Evolutionary conservation across 2,329 filamentous ascomycete species (phyloP).

Genomic region (Venturia carpophila): DNA sequence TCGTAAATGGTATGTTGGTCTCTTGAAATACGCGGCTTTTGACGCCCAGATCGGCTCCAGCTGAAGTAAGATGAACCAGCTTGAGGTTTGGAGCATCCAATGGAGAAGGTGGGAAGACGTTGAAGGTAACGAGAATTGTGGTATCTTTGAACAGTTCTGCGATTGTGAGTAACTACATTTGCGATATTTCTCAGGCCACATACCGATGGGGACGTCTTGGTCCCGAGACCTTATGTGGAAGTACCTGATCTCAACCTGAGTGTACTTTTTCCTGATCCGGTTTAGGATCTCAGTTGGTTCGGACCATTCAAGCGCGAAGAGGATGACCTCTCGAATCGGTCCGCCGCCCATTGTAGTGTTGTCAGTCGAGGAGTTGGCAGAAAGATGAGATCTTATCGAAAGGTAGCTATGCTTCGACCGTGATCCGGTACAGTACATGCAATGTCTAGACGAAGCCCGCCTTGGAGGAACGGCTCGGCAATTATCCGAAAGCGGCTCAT

Average conservation of each 20-base stretch:
- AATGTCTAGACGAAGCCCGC: not conserved
- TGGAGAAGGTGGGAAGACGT: conserved; percentile 35
- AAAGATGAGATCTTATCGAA: not conserved
- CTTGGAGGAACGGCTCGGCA: conserved; percentile 4
- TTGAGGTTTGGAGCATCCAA: conserved; percentile 34
- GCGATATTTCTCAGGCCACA: not conserved
- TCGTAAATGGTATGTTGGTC: conserved; percentile 47
- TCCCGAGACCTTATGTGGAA: conserved; percentile 23
- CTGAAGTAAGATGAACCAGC: conserved; percentile 50
- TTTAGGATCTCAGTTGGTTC: conserved; percentile 29
- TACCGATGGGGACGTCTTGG: not conserved
- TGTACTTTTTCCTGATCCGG: conserved; percentile 37
- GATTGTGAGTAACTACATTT: conserved; percentile 6
- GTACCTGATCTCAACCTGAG: conserved; percentile 39
- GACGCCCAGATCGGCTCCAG: conserved; percentile 49
- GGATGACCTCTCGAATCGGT: conserved; percentile 33
- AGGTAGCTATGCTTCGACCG: not conserved
- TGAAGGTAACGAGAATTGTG: conserved; percentile 43
- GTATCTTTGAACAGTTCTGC: conserved; percentile 35
- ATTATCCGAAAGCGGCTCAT: not conserved
- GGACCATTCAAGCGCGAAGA: conserved; percentile 37
- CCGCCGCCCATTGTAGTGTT: conserved; percentile 40
- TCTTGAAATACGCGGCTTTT: conserved; percentile 47
- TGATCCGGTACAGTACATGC: too few relatives aligned
- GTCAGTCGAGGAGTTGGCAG: not conserved